A percentile compares a stretch with the other conserved stretches of the same genome.
phyloP scores from a whole-genome alignment of 805 yeast genomes.

The Candida germanica region DNA sequence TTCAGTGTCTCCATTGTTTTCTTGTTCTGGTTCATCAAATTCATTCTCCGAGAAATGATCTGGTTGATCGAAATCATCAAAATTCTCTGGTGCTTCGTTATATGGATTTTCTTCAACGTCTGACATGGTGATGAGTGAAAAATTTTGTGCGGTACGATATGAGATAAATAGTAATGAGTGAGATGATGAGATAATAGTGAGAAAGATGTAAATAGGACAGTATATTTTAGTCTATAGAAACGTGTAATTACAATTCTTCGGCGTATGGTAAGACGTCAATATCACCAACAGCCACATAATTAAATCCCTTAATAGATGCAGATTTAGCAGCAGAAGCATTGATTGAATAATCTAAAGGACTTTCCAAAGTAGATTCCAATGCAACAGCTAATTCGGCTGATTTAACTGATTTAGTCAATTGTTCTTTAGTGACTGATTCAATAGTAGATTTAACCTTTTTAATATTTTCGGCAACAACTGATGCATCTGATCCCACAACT shows the following conservation, averaged over 20 bases:
- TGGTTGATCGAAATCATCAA: slow-evolving; percentile 75
- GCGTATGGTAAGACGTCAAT: slow-evolving; percentile 81
- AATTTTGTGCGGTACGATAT: neutral
- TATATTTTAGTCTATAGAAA: neutral
- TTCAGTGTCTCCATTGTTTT: slow-evolving; percentile 38
- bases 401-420: slow-evolving; percentile 53
- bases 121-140: slow-evolving; percentile 26
- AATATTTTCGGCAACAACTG: slow-evolving; percentile 58
- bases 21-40: slow-evolving; percentile 35
- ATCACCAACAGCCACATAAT: slow-evolving; percentile 88
- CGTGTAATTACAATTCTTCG: slow-evolving; percentile 70
- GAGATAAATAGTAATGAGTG: neutral
- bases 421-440: slow-evolving; percentile 37
- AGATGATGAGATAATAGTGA: neutral
- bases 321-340: slow-evolving; percentile 33
- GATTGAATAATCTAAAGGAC: slow-evolving; percentile 28
- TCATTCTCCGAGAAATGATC: slow-evolving; percentile 80
- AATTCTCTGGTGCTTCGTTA: slow-evolving; percentile 68
- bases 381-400: slow-evolving; percentile 42
- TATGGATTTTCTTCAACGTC: slow-evolving; percentile 48
- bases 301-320: slow-evolving; percentile 58
- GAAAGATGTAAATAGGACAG: neutral
- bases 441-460: slow-evolving; percentile 51
- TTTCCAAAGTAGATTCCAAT: slow-evolving; percentile 36
- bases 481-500: slow-evolving; percentile 52